Evolutionary conservation across 192 early-diverging fungal genomes (phyloP), one percentile per base, ranked within the genome.

Genomic region (Spinellus fusiger): DNA sequence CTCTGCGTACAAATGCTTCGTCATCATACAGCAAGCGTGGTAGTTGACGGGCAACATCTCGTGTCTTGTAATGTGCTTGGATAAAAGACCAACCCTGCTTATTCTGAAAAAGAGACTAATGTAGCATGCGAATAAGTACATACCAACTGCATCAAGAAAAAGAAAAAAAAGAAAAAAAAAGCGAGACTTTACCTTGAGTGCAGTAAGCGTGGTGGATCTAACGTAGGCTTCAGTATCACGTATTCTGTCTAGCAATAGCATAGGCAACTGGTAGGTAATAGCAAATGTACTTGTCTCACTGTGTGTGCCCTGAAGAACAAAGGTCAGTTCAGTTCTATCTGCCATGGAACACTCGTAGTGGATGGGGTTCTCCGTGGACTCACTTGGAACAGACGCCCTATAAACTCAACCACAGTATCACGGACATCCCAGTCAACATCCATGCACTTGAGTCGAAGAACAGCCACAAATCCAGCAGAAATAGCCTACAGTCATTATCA

Each of bases 341-440:
- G n/a, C n/a, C n/a, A n/a, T n/a, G n/a, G n/a, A n/a, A n/a, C n/a
- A n/a, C n/a, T n/a, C n/a, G n/a, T n/a, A n/a, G n/a, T n/a, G n/a
- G n/a, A n/a, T n/a, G n/a, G n/a, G n/a, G n/a, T n/a, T n/a, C n/a
- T n/a, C n/a, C n/a, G n/a, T n/a, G n/a, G n/a, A n/a, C n/a, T 65
- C 22, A 38, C 18, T 3, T 66, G 64, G 66, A 78, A 80, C n/a
- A 83, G 64, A 38, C 37, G 38, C 22, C 74, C 78, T 52, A 80
- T 72, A 48, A 77, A 83, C 56, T 78, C 72, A 25, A 83, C 49
- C 15, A 65, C 70, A 15, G 73, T 73, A 52, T 80, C 78, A 13
- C 81, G 78, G 15, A 80, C 65, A 68, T 83, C 76, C 76, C 81
- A 80, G 34, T 76, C 71, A 22, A 53, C 60, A 54, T 83, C 81